Conservation (phyloP, 2,329 filamentous ascomycete species). For the Anisogramma anomala region DNA sequence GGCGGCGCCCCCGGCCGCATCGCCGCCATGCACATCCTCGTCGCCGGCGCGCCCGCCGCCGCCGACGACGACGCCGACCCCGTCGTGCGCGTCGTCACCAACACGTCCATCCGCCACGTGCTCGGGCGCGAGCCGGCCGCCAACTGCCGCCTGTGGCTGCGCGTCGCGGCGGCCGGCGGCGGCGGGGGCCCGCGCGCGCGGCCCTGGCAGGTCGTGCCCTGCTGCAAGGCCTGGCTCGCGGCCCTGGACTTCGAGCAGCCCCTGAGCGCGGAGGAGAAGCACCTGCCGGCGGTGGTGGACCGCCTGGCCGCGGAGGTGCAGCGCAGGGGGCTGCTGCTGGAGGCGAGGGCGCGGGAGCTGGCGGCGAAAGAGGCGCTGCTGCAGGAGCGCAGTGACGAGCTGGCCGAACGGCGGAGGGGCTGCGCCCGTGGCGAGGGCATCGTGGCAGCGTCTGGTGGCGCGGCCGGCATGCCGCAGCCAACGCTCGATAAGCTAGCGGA, state of each 20-base stretch:
- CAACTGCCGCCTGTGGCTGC: conserved; percentile 13
- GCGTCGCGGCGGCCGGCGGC: background rate
- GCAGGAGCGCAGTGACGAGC: conserved; percentile 6
- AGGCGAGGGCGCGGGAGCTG: conserved; percentile 3
- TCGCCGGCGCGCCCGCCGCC: conserved; percentile 1
- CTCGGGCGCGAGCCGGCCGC: conserved; percentile 6
- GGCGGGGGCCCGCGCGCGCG: background rate
- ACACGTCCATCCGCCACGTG: conserved; percentile 12
- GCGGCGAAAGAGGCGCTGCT: too few relatives aligned
- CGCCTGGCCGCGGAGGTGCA: conserved; percentile 3
- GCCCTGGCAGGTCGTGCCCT: conserved; percentile 8
- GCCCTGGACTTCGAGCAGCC: conserved; percentile 5
- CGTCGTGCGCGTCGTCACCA: conserved; percentile 7
- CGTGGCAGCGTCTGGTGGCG: too few relatives aligned
- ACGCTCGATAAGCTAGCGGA: too few relatives aligned
- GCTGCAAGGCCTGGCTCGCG: conserved; percentile 9
- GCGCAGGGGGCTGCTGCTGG: background rate
- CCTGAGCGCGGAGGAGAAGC: conserved; percentile 9
- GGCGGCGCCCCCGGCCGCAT: conserved; percentile 9
- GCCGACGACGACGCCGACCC: background rate
- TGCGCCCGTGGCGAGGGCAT: too few relatives aligned
- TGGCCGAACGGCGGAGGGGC: background rate
- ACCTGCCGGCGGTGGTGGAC: conserved; percentile 4
- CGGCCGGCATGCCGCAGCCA: background rate
- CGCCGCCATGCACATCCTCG: conserved; percentile 7